phyloP scores from a whole-genome alignment of 2,329 filamentous ascomycete species.

The Curvularia sp. region DNA sequence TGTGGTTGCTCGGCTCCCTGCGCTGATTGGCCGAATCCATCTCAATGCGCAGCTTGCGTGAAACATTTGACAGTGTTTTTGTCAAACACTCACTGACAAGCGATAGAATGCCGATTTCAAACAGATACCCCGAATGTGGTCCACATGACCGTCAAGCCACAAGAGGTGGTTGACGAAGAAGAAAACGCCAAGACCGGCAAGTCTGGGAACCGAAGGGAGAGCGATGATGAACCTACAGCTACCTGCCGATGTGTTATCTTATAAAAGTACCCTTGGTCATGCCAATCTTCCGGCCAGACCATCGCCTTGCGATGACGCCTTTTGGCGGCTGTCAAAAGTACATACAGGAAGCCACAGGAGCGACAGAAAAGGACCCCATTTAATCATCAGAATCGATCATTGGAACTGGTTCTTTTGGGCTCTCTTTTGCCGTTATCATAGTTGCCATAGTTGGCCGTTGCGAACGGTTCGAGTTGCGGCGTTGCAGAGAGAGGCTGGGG shows the following conservation, averaged over 20 bases:
- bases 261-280: constrained; percentile 45
- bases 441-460: constrained; percentile 12
- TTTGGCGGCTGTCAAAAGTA: constrained; percentile 4
- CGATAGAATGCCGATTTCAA: constrained; percentile 78
- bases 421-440: constrained; percentile 9
- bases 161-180: constrained; percentile 83
- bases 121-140: constrained; percentile 79
- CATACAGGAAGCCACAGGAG: constrained; percentile 1
- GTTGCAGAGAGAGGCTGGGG: constrained; percentile 11
- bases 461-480: constrained; percentile 10
- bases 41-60: constrained; percentile 10
- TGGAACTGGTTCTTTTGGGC: background rate
- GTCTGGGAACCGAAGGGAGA: constrained; percentile 59
- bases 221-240: constrained; percentile 61
- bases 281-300: constrained; percentile 5
- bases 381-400: background rate
- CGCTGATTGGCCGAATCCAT: constrained; percentile 20
- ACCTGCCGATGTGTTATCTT: constrained; percentile 71
- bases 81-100: constrained; percentile 18
- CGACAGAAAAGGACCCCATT: background rate
- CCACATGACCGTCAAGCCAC: constrained; percentile 92
- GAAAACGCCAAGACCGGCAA: constrained; percentile 75
- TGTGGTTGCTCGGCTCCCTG: constrained; percentile 23
- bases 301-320: background rate
- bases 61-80: background rate